Conservation (phyloP, 1,139 yeast genomes). For the Yamadazyma dushanensis region DNA sequence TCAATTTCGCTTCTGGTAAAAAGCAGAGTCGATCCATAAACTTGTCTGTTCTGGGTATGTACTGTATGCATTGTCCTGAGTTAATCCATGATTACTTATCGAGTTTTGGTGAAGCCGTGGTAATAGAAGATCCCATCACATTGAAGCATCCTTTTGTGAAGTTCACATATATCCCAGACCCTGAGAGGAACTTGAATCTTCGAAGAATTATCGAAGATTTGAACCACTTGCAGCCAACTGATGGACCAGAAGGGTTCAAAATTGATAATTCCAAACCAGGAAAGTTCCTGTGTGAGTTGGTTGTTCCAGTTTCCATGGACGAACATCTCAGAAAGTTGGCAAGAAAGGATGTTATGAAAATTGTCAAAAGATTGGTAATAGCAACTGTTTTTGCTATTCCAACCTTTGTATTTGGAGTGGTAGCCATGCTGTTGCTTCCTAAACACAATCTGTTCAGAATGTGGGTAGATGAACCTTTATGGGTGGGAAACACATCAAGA, state of each 20-base stretch:
- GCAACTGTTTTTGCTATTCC: conserved; percentile 53
- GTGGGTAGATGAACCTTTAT: conserved; percentile 62
- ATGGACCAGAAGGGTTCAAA: conserved; percentile 19
- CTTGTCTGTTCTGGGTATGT: conserved; percentile 66
- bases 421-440: conserved; percentile 65
- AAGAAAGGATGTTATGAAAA: conserved; percentile 45
- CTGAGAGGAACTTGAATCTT: conserved; percentile 46
- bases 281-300: conserved; percentile 51
- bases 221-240: conserved; percentile 40
- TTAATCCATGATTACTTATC: conserved; percentile 49
- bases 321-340: conserved; percentile 60
- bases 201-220: conserved; percentile 54
- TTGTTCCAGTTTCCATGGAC: conserved; percentile 59
- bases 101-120: conserved; percentile 57
- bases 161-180: conserved; percentile 63
- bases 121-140: conserved; percentile 56
- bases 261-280: conserved; percentile 27
- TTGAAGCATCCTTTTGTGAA: conserved; percentile 56
- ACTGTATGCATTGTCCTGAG: conserved; percentile 68
- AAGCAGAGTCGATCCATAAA: conserved; percentile 55
- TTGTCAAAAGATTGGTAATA: conserved; percentile 48
- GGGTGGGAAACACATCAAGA: conserved; percentile 65
- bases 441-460: conserved; percentile 38
- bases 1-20: conserved; percentile 47
- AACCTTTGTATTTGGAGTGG: conserved; percentile 66